These are phyloP conservation scores for Paramyrothecium sp. DNA, from an alignment of 2,329 filamentous ascomycete genomes.

Conservation along the genomic window DNA sequence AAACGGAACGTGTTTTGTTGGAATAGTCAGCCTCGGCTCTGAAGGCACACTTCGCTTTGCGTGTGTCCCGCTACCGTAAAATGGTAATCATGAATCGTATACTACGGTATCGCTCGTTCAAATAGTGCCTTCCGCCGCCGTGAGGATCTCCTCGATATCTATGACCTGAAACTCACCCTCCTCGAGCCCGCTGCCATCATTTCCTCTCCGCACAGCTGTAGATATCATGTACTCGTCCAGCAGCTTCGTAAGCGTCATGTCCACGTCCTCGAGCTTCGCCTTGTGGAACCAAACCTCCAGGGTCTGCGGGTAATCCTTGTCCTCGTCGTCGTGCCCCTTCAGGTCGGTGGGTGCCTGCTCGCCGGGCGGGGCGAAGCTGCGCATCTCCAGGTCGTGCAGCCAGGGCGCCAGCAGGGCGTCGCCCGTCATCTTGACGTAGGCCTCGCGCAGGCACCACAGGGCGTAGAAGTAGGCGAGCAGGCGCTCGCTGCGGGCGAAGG, in stretches of 20 bases:
- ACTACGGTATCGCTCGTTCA: not conserved
- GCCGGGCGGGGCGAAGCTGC: constrained; percentile 56
- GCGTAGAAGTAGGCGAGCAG: constrained; percentile 73
- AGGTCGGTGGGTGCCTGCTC: constrained; percentile 11
- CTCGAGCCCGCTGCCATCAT: constrained; percentile 35
- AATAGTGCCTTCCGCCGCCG: constrained; percentile 35
- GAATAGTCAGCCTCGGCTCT: not conserved
- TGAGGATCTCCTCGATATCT: constrained; percentile 43
- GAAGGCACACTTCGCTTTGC: too few species aligned
- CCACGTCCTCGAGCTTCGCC: constrained; percentile 27
- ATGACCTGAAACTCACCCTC: constrained; percentile 42
- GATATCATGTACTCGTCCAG: constrained; percentile 55
- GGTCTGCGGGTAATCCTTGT: not conserved
- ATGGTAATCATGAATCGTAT: too few species aligned
- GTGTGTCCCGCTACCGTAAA: too few species aligned
- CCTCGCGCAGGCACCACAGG: constrained; percentile 77
- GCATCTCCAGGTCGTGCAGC: constrained; percentile 70
- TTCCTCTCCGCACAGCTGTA: constrained; percentile 45
- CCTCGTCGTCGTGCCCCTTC: not conserved
- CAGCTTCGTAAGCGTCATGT: constrained; percentile 33
- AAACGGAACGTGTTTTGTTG: not conserved
- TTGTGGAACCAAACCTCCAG: constrained; percentile 30
- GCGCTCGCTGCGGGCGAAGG: constrained; percentile 39
- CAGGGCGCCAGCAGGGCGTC: constrained; percentile 73
- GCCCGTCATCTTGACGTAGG: constrained; percentile 80